Conservation (phyloP, 345 rosid genomes). For the Diplotaxis tenuifolia region DNA sequence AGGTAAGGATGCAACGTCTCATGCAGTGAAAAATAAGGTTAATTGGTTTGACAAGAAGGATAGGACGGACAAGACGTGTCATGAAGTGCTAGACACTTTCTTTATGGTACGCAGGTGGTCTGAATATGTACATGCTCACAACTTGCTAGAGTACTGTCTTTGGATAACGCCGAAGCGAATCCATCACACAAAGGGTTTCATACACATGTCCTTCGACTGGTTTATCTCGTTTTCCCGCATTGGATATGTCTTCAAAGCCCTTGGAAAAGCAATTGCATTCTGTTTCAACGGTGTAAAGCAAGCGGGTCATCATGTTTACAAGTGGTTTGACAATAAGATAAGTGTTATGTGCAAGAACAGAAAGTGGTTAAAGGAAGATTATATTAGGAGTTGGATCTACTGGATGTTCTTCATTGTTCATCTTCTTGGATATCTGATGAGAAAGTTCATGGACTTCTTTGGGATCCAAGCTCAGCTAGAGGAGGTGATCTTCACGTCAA, state of each 20-base stretch:
- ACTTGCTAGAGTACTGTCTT: constrained; percentile 53
- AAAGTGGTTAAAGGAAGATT: neutral
- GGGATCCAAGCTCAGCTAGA: constrained; percentile 42
- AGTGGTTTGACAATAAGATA: neutral
- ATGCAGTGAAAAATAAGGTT: too few species aligned
- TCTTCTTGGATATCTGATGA: neutral
- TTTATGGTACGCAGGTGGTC: constrained; percentile 55
- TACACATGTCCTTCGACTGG: neutral
- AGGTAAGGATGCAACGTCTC: too few species aligned
- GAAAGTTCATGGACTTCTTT: constrained; percentile 13
- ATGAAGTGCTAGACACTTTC: constrained; percentile 33
- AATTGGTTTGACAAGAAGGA: too few species aligned
- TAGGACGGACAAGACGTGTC: neutral
- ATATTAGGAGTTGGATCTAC: neutral
- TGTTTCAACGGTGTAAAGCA: neutral
- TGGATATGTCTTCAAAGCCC: neutral
- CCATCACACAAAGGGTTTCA: constrained; percentile 25
- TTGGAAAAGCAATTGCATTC: neutral
- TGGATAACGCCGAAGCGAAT: constrained; percentile 29
- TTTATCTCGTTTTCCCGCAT: neutral
- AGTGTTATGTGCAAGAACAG: neutral
- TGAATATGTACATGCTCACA: constrained; percentile 44
- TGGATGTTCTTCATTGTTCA: neutral
- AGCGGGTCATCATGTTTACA: neutral
- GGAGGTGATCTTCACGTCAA: constrained; percentile 34